Evolutionary conservation across 345 rosid species (phyloP).

Genomic region (Sonneratia alba): DNA sequence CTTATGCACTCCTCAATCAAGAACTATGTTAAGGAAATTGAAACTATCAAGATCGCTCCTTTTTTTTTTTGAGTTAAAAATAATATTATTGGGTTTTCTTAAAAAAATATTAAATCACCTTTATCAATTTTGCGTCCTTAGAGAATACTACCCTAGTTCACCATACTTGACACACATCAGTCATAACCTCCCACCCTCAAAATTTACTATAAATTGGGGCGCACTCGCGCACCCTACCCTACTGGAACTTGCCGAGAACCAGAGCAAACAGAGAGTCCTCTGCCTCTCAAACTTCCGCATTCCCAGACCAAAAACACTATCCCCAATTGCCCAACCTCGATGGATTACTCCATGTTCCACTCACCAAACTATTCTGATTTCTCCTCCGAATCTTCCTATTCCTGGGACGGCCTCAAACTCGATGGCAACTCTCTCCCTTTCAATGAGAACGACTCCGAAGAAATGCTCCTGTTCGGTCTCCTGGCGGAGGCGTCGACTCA

Average conservation of each 20-base stretch:
- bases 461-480: constrained; percentile 71
- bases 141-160: neutral
- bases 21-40: too few species aligned
- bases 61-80: too few species aligned
- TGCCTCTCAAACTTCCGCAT: neutral
- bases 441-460: constrained; percentile 86
- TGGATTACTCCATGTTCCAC: neutral
- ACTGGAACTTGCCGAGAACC: neutral
- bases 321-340: too few species aligned
- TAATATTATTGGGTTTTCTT: too few species aligned
- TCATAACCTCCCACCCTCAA: neutral
- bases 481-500: constrained; percentile 28
- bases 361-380: constrained; percentile 35
- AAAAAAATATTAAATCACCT: neutral
- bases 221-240: too few species aligned
- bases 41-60: too few species aligned
- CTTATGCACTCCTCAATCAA: too few species aligned
- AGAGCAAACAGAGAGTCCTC: constrained; percentile 1
- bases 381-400: constrained; percentile 49
- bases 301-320: neutral
- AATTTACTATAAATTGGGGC: neutral
- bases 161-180: neutral
- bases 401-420: constrained; percentile 25
- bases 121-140: too few species aligned
- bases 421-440: constrained; percentile 49